Base-by-base conservation (phyloP, 2,329 filamentous ascomycete genomes). In the Diaporthe sp. region DNA sequence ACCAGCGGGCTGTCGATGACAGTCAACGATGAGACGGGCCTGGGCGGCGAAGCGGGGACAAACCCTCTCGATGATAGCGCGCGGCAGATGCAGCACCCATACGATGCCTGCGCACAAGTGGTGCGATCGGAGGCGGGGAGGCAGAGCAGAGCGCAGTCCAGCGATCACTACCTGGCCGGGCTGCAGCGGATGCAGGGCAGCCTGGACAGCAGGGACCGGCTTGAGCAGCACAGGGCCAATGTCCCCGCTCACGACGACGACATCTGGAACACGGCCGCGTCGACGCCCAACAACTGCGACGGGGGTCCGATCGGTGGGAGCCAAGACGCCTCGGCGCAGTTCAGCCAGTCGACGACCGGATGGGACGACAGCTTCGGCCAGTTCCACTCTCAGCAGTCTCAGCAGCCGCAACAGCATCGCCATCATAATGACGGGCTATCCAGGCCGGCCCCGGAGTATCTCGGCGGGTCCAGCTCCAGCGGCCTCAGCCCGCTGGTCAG, bases 61-160 rank as follows among this genome's bases (percentile, higher is more conserved):
- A 34, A 63, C 17, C 44, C 47, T 3, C 65, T 75, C 12, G 57
- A 71, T 17, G 73, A 73, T n/a, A 10, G 70, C 60, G 57, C 75
- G 70, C 73, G 72, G 42, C 73, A 77, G 13, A 39, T 75, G 51
- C 76, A 75, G 49, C 61, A 75, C 17, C 49, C 75, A 1, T 77
- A 77, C 37, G 76, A 77, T 49, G 55, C 73, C n/a, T 75, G 72
- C 63, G 75, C 75, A n/a, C 75, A 75, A 17, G 61, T 67, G 31
- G 65, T 77, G 55, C 63, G 73, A 0, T 58, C 70, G 20, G 75
- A 73, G n/a, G 75, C 47, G n/a, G 72, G 70, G 49, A 67, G 65
- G 22, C 65, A 76, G 72, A 51, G 49, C 13, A 68, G 76, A 28
- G 39, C 71, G n/a, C 55, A 73, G 28, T 70, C 73, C 13, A 60